Evolutionary conservation across 805 yeast species (phyloP).

Genomic region (Priceomyces medius): DNA sequence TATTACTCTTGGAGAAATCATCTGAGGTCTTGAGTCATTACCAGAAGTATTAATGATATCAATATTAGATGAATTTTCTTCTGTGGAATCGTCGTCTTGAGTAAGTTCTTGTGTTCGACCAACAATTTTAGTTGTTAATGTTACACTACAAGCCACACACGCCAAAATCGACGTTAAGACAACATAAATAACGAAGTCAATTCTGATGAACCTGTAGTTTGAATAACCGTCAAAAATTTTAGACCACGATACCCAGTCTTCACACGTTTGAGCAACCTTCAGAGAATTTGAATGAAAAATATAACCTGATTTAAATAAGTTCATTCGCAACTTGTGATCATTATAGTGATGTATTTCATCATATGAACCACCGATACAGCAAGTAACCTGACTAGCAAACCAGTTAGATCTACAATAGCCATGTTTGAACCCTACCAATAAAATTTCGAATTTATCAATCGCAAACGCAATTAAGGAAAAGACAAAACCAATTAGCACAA

Average conservation of each 20-base stretch:
- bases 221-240: constrained; percentile 18
- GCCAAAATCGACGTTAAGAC: constrained; percentile 43
- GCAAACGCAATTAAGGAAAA: constrained; percentile 51
- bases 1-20: constrained; percentile 21
- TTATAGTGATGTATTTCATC: not conserved
- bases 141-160: constrained; percentile 41
- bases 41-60: not conserved
- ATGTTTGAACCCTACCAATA: constrained; percentile 49
- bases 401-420: constrained; percentile 51
- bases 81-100: not conserved
- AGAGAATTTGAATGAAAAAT: constrained; percentile 6
- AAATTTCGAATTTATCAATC: constrained; percentile 48
- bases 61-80: not conserved
- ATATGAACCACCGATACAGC: constrained; percentile 28
- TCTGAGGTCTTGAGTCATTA: constrained; percentile 1
- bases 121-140: constrained; percentile 46
- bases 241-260: constrained; percentile 49
- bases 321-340: constrained; percentile 3
- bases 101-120: constrained; percentile 9
- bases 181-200: constrained; percentile 38
- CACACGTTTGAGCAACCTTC: constrained; percentile 20
- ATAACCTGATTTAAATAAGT: constrained; percentile 22
- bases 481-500: constrained; percentile 43
- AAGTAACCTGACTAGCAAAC: constrained; percentile 42
- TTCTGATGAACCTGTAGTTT: constrained; percentile 8